Conservation (phyloP, 768 basidiomycete genomes). For the Calocybe indica region DNA sequence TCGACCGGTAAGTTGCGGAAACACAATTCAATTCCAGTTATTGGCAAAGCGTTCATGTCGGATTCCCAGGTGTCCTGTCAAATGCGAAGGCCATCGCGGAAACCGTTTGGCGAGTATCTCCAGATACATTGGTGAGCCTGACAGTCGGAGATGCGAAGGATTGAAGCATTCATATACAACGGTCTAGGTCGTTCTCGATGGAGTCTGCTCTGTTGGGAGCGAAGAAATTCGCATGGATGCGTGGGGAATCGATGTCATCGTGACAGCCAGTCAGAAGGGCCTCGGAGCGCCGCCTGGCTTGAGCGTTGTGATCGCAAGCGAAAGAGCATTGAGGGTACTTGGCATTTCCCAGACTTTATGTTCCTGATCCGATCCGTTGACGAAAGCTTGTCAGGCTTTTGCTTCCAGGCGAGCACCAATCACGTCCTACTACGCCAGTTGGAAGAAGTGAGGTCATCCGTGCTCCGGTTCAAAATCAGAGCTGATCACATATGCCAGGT, state of each 20-base stretch:
- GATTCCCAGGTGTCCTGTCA: conserved; percentile 59
- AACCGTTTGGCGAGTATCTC: conserved; percentile 64
- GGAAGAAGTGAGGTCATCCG: conserved; percentile 53
- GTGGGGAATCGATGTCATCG: conserved; percentile 81
- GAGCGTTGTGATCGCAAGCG: conserved; percentile 71
- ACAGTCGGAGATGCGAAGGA: background rate
- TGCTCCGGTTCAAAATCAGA: too few relatives aligned
- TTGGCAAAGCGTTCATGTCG: background rate
- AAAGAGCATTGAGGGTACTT: conserved; percentile 56
- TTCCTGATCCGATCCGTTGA: background rate
- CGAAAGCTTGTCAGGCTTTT: conserved; percentile 36
- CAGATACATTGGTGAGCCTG: conserved; percentile 60
- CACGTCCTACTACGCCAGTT: conserved; percentile 74
- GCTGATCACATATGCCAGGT: conserved; percentile 30
- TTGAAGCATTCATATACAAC: conserved; percentile 3
- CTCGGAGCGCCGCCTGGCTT: conserved; percentile 85
- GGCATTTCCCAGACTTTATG: background rate
- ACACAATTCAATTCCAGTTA: background rate
- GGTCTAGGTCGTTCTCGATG: conserved; percentile 68
- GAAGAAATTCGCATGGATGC: conserved; percentile 87
- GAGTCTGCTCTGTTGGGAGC: conserved; percentile 87
- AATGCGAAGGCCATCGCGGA: conserved; percentile 65
- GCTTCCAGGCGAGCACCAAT: conserved; percentile 54
- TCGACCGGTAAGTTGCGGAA: conserved; percentile 47
- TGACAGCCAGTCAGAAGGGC: conserved; percentile 81